Base-by-base conservation (phyloP, 768 basidiomycete species). In the Candolleomyces eurysporus region DNA sequence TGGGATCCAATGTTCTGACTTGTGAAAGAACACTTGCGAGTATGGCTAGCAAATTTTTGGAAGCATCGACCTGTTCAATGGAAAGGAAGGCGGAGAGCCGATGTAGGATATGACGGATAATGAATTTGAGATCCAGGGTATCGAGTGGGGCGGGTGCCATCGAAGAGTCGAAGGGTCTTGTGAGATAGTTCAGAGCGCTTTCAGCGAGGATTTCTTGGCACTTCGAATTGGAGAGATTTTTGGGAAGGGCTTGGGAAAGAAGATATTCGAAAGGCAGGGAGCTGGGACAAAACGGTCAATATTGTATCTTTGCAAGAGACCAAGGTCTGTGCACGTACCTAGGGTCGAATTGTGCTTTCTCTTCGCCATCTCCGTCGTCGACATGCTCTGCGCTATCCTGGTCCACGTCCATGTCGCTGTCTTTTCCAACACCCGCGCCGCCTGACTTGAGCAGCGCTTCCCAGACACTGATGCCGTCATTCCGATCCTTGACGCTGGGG, bases 241-340 rank as follows among this genome's bases (percentile, higher is more conserved):
- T 32, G 1, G 56, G 30, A 17, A 31, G 17, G 14, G 61, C 61
- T 36, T 57, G 56, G 5, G n/a, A 36, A n/a, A 61, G 48, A 9
- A 61, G 56, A 31, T 57, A 52, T 16, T 61, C 61, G 48, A 61
- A 57, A 17, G 61, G 61, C 4, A 61, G 54, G 16, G 36, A 32
- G 14, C 54, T 56, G 22, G 4, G 52, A 31, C 17, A 8, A 30
- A 32, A 26, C 6, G 8, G 19, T 26, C 36, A 26, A 5, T 6
- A 31, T 48, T 36, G 13, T 22, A 57, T 17, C 19, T 5, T 22
- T 17, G 13, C 9, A 50, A 7, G 4, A 50, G 26, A 43, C 48
- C 21, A 26, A 21, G 13, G 13, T 2, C 7, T 42, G 5, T n/a
- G 4, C 3, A 22, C 54, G 22, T 22, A 56, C 54, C 54, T 56